Conservation (phyloP, 2,329 filamentous ascomycete genomes). For the Xylaria sp. region DNA sequence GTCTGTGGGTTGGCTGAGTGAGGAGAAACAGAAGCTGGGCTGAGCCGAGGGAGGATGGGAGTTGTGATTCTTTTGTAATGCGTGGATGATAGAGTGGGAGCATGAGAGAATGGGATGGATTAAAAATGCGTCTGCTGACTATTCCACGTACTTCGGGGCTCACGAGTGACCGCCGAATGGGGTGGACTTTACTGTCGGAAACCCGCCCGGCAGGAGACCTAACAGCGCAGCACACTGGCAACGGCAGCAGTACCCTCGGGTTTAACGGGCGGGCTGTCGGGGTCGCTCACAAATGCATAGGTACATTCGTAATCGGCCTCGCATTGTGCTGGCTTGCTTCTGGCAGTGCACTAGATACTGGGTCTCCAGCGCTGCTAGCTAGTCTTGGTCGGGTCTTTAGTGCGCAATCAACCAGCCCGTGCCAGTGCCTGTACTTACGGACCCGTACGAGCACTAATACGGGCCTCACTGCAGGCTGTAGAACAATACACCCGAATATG, state of each 20-base stretch:
- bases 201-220: too few species aligned
- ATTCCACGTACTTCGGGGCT: too few species aligned
- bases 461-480: slow-evolving; percentile 25
- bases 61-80: slow-evolving; percentile 31
- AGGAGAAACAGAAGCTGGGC: not conserved
- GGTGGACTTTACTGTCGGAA: slow-evolving; percentile 23
- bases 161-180: not conserved
- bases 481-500: slow-evolving; percentile 26
- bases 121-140: slow-evolving; percentile 31
- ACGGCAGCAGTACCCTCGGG: too few species aligned
- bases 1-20: slow-evolving; percentile 4
- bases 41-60: slow-evolving; percentile 15
- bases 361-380: not conserved
- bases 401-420: too few species aligned
- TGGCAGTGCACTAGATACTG: too few species aligned
- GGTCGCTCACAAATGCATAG: slow-evolving; percentile 29
- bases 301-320: slow-evolving; percentile 37
- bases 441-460: slow-evolving; percentile 11
- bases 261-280: slow-evolving; percentile 36
- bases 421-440: too few species aligned
- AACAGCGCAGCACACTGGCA: too few species aligned
- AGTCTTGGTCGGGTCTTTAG: not conserved
- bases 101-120: slow-evolving; percentile 15
- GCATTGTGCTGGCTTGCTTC: slow-evolving; percentile 25
- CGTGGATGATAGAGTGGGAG: not conserved